Evolutionary conservation across 2,329 filamentous ascomycete genomes (phyloP), one percentile per base, ranked within the genome.

Genomic region (Pleoardoris graminearum): DNA sequence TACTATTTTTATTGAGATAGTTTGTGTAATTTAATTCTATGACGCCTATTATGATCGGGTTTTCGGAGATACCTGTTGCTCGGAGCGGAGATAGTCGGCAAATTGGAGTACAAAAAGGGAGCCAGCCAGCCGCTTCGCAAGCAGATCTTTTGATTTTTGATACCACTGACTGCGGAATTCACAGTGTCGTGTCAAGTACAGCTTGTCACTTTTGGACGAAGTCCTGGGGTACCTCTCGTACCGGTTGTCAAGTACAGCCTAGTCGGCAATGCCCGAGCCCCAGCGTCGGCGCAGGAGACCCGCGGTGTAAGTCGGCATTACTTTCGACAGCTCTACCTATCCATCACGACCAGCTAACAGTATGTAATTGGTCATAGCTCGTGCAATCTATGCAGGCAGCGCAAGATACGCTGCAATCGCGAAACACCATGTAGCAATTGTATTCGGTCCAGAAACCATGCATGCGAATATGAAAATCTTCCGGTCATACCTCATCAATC

Each of bases 331-430:
- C 50, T n/a, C n/a, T 16, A 16, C 25, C 12, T 4, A 16, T 36
- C 17, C 8, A 17, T 42, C 3, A 2, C 19, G 35, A 4, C 4
- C 4, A 17, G 14, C 4, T 32, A 32, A 12, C 30, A 32, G 10
- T 6, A 57, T 61, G 44, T 61, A 44, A 50, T 23, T 25, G 39
- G 32, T n/a, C 39, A 27, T 42, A 83, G 78, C 14, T 78, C 83
- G 1, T 86, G 83, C 64, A 72, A 78, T 58, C 75, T 83, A 36
- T 87, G 85, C 61, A 76, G 84, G 37, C 78, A 72, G 50, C 81
- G 83, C 35, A 88, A 87, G 67, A 81, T 87, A 53, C 78, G 79
- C 41, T 87, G 85, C 62, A 81, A 87, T 62, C 80, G 82, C 43
- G 79, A 80, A 53, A 68, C 72, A 6, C 85, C 85, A 1, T 87